phyloP scores from a whole-genome alignment of 441 rosid genomes.

The Aleurites moluccanus region DNA sequence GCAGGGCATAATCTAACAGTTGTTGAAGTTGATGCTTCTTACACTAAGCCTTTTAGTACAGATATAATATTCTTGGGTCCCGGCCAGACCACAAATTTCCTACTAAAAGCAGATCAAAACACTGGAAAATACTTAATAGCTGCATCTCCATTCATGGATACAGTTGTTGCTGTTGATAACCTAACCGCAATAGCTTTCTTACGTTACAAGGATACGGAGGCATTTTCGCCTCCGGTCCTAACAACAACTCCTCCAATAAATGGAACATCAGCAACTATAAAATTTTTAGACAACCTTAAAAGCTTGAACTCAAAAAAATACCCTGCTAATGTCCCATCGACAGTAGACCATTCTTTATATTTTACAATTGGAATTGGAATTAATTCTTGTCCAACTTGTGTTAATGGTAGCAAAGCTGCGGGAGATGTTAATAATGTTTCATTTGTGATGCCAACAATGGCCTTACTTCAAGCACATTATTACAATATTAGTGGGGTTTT shows the following conservation, averaged over 20 bases:
- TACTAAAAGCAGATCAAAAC: slow-evolving; percentile 48
- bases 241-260: slow-evolving; percentile 65
- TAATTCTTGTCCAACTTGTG: slow-evolving; percentile 67
- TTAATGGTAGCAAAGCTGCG: slow-evolving; percentile 52
- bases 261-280: slow-evolving; percentile 53
- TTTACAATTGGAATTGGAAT: slow-evolving; percentile 66
- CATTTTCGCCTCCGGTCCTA: slow-evolving; percentile 43
- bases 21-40: slow-evolving; percentile 81
- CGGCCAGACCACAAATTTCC: slow-evolving; percentile 85
- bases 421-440: slow-evolving; percentile 74
- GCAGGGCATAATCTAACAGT: slow-evolving; percentile 76
- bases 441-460: slow-evolving; percentile 71
- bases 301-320: slow-evolving; percentile 63
- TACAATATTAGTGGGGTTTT: slow-evolving; percentile 66
- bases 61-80: slow-evolving; percentile 65
- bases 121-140: slow-evolving; percentile 60
- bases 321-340: slow-evolving; percentile 66
- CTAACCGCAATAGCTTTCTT: slow-evolving; percentile 64
- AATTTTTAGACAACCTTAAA: slow-evolving; percentile 51
- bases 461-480: slow-evolving; percentile 72
- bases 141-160: slow-evolving; percentile 84
- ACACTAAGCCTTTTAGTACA: slow-evolving; percentile 64
- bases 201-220: slow-evolving; percentile 55
- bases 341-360: slow-evolving; percentile 56
- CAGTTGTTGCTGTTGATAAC: slow-evolving; percentile 64